Evolutionary conservation across 106 monocot species (phyloP).

Genomic region (Triglochin maritima): DNA sequence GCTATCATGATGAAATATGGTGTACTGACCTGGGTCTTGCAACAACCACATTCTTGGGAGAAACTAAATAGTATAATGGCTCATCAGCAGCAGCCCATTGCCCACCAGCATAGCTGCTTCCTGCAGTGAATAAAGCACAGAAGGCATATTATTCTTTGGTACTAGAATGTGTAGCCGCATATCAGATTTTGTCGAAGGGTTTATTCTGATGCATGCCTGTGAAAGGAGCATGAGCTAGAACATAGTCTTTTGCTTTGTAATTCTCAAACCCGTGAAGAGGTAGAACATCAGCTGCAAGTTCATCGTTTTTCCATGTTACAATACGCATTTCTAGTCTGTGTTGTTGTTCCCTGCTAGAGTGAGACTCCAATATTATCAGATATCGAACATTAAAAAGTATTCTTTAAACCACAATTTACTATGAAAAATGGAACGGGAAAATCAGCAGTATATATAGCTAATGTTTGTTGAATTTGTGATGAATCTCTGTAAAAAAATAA

Average conservation of each 20-base stretch:
- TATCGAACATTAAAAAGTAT: too few relatives aligned
- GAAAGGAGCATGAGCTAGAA: conserved; percentile 91
- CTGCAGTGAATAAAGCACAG: conserved; percentile 24
- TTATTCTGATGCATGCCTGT: conserved; percentile 30
- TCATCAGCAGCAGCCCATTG: conserved; percentile 99
- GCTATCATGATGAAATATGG: background rate
- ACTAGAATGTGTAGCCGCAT: background rate
- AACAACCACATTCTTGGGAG: conserved; percentile 95
- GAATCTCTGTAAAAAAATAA: too few relatives aligned
- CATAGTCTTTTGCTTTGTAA: conserved; percentile 98
- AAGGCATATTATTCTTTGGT: background rate
- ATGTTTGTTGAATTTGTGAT: too few relatives aligned
- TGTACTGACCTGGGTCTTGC: conserved; percentile 85
- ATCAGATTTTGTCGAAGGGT: background rate
- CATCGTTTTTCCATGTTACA: conserved; percentile 98
- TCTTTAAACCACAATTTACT: too few relatives aligned
- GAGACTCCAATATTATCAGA: too few relatives aligned
- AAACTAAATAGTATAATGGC: conserved; percentile 93
- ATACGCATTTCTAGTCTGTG: conserved; percentile 78
- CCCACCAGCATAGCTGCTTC: conserved; percentile 98
- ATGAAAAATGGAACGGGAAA: too few relatives aligned
- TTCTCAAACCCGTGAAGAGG: conserved; percentile 95
- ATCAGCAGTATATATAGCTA: too few relatives aligned
- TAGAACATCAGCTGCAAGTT: conserved; percentile 86
- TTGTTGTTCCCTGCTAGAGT: conserved; percentile 54